phyloP scores from a whole-genome alignment of 2,329 filamentous ascomycete species.

The Reticulascus tulasneorum region DNA sequence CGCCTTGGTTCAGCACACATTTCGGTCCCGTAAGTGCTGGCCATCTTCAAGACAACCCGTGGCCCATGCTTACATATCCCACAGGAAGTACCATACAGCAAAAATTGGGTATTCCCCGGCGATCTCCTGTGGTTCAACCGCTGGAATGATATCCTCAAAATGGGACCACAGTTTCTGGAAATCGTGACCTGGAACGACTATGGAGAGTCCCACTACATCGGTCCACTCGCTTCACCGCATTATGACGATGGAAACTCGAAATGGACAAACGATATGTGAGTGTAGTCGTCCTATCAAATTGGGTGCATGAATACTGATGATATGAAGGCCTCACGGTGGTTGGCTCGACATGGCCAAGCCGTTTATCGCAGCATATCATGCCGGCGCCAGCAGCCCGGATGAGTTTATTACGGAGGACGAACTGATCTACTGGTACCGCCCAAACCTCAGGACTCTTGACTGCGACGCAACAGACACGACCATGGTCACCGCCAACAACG shows the following conservation, averaged over 20 bases:
- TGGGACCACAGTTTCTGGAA: conserved; percentile 44
- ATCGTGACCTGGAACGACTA: conserved; percentile 46
- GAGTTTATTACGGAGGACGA: conserved; percentile 44
- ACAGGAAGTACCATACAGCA: conserved; percentile 40
- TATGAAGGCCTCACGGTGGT: conserved; percentile 41
- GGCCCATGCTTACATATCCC: too few species aligned
- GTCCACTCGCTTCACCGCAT: conserved; percentile 40
- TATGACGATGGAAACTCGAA: conserved; percentile 40
- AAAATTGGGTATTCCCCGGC: conserved; percentile 56
- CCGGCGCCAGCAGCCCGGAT: conserved; percentile 30
- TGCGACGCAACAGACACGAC: conserved; percentile 52
- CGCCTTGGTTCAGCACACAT: conserved; percentile 45
- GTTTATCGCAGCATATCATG: conserved; percentile 50
- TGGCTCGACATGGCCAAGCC: conserved; percentile 51
- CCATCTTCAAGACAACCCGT: too few species aligned
- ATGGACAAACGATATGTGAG: conserved; percentile 45
- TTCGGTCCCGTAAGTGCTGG: conserved; percentile 39
- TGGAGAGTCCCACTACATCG: conserved; percentile 53
- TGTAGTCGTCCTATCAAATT: too few species aligned
- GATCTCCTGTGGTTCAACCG: conserved; percentile 56
- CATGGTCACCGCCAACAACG: conserved; percentile 37
- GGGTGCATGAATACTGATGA: too few species aligned
- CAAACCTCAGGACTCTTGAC: conserved; percentile 38
- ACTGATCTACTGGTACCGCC: conserved; percentile 54
- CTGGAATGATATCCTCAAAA: conserved; percentile 44